Percentiles rank a stretch among this genome's conserved stretches.
These are phyloP conservation scores for Helotiales sp. DNA, from an alignment of 2,329 filamentous ascomycete genomes.

Conservation along the genomic window DNA sequence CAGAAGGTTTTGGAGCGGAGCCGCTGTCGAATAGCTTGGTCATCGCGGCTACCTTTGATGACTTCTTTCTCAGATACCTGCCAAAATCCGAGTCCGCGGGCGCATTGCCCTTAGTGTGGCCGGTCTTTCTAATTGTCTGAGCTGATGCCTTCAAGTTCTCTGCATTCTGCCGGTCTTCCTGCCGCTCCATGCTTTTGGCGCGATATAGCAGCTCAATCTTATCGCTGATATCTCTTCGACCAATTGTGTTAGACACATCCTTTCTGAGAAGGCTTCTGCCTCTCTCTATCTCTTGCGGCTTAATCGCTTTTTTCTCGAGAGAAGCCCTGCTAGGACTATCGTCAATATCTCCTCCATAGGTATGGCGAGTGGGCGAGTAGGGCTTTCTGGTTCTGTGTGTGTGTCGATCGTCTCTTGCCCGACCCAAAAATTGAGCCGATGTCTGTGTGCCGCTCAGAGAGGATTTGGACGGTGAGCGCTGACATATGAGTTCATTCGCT, in stretches of 20 bases:
- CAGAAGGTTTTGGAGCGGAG: conserved; percentile 3
- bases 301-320: conserved; percentile 2
- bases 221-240: conserved; percentile 18
- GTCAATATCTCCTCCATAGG: not conserved
- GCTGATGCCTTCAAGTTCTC: not conserved
- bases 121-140: not conserved
- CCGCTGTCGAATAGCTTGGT: conserved; percentile 25
- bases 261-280: not conserved
- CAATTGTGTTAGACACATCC: not conserved
- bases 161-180: conserved; percentile 1
- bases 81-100: not conserved
- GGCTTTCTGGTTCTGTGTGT: not conserved
- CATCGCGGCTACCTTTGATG: conserved; percentile 27
- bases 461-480: conserved; percentile 6
- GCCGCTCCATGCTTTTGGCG: conserved; percentile 23
- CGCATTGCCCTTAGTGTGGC: not conserved
- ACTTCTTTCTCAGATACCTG: not conserved
- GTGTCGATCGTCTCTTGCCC: not conserved
- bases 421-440: not conserved
- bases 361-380: not conserved
- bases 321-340: not conserved
- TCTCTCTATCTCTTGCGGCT: not conserved
- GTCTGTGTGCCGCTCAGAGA: not conserved
- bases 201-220: conserved; percentile 28
- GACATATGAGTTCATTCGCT: not conserved